A percentile compares a stretch with the other conserved stretches of the same genome.
Evolutionary conservation across 2,329 filamentous ascomycete genomes (phyloP).

Genomic region (Alternaria incomplexa): DNA sequence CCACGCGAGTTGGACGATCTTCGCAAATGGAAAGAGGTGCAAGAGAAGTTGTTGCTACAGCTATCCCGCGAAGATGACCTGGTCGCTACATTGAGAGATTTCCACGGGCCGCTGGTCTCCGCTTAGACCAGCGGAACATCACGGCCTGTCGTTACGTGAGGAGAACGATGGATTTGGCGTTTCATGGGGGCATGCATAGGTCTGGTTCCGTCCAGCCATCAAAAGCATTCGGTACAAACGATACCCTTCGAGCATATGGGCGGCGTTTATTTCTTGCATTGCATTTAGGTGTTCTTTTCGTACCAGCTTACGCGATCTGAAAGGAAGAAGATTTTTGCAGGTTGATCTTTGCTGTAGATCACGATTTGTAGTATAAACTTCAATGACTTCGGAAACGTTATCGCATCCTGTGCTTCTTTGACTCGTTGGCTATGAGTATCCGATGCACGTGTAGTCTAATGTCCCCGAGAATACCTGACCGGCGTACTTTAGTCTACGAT

Average conservation of each 20-base stretch:
- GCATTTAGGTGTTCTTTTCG: neutral
- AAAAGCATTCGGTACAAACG: conserved; percentile 11
- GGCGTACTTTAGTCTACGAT: neutral
- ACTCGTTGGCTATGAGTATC: neutral
- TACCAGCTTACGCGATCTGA: neutral
- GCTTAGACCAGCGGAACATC: neutral
- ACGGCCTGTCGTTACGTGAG: neutral
- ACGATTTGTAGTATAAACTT: neutral
- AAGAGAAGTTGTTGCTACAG: conserved; percentile 78
- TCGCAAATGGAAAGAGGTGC: conserved; percentile 65
- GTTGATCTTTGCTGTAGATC: neutral
- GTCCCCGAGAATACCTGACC: accelerated
- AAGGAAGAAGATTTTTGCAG: neutral
- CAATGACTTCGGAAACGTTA: neutral
- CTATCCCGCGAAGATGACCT: conserved; percentile 83
- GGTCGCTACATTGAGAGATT: conserved; percentile 80
- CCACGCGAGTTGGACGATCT: conserved; percentile 74
- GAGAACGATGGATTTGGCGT: neutral
- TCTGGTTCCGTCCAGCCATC: neutral
- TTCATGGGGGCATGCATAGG: neutral
- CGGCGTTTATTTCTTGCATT: conserved; percentile 1
- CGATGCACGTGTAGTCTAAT: accelerated
- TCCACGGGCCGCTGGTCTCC: conserved; percentile 38
- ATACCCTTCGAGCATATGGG: conserved; percentile 11
- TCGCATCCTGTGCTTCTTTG: neutral